Evolutionary conservation across 2,329 filamentous ascomycete species (phyloP), one percentile per base, ranked within the genome.

Genomic region (Aspergillus tanneri): DNA sequence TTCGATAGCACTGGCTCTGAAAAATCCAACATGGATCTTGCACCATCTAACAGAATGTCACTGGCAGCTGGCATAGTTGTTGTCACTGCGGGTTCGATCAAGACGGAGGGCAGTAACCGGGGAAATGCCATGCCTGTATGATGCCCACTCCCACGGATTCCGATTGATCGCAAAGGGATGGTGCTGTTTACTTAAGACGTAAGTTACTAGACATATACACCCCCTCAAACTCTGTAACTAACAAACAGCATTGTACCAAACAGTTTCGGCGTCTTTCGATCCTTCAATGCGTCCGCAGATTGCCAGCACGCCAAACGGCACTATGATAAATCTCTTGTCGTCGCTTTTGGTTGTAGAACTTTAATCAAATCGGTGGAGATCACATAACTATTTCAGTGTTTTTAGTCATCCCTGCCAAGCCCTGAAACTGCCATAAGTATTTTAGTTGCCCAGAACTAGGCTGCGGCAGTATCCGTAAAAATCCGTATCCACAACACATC

Each of bases 1-100:
- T 34, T 18, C 30, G 40, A 34, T 49, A 9, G 32, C 32, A 38
- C 50, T 49, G 5, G 45, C 27, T 40, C 44, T 46, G 25, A 34
- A 6, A 34, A 34, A 34, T 3, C 50, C n/a, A 46, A 32, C 14
- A 32, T 28, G 19, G 41, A 49, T 39, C 19, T 46, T 49, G 27
- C 4, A 39, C 9, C 5, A 39, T 52, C 46, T 6, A 49, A 30
- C 8, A 30, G 42, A 34, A 52, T 46, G 19, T 43, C 18, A 49
- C n/a, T 2, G 24, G 46, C 10, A 49, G 42, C 38, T 43, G 14
- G 46, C 10, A 46, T 49, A 24, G 22, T 27, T 49, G 3, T 49
- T 52, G 18, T 46, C 14, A 40, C 46, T 42, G 5, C 2, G 23
- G 24, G 22, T 36, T 32, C 49, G 35, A 48, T 1, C 27, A 30